Percentiles rank a stretch among this genome's conserved stretches.
These are phyloP conservation scores for Endogone sp. DNA, from an alignment of 192 early-diverging fungal species.

Conservation along the genomic window DNA sequence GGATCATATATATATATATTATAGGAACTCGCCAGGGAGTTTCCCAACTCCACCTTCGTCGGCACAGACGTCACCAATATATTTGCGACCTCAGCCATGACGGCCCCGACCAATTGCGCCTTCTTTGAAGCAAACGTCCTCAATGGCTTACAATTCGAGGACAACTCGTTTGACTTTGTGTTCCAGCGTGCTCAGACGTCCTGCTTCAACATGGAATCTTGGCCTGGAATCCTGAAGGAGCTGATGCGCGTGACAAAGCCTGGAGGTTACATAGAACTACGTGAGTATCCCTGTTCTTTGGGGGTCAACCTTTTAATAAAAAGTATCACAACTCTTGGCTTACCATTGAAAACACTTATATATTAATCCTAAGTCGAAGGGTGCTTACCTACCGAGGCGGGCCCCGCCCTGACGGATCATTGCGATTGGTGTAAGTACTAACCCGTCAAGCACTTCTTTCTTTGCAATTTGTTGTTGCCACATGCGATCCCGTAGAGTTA, in stretches of 20 bases:
- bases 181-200: background rate
- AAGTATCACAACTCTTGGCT: too few relatives aligned
- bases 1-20: background rate
- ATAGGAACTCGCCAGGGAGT: background rate
- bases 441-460: too few relatives aligned
- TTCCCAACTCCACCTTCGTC: background rate
- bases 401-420: too few relatives aligned
- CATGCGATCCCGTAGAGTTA: too few relatives aligned
- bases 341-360: too few relatives aligned
- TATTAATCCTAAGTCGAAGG: too few relatives aligned
- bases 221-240: background rate
- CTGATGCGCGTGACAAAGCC: background rate
- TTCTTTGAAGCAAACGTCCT: background rate
- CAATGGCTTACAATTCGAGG: background rate
- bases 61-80: background rate
- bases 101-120: background rate
- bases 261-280: background rate
- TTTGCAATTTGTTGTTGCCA: too few relatives aligned
- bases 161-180: background rate
- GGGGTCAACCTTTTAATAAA: too few relatives aligned
- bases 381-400: too few relatives aligned
- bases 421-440: too few relatives aligned
- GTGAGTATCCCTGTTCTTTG: too few relatives aligned
- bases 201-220: background rate
- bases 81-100: background rate